Evolutionary conservation across 345 rosid genomes (phyloP), one percentile per base, ranked within the genome.

Genomic region (Ceriops decandra): DNA sequence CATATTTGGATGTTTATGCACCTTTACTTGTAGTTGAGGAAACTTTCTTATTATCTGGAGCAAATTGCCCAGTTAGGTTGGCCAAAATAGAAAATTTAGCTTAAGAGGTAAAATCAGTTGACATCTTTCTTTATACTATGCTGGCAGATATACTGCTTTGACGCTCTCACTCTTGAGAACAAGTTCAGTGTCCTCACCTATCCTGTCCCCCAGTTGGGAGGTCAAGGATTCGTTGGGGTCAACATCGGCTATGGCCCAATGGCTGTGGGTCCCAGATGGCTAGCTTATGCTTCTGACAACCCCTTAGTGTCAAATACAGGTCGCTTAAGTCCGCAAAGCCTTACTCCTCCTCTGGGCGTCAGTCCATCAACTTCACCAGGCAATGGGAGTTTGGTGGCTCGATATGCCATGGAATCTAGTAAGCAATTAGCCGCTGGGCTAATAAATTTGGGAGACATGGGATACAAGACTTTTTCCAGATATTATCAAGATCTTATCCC

Each of bases 301-400:
- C 97, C 97, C 10, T 78, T 91, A 75, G 79, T 86, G 22, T 87
- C 92, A 58, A 88, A 74, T 76, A 75, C 85, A 56, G 97, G 96
- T 67, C 93, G 98, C 66, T 73, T 95, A 69, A 91, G 99, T 80
- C 99, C 98, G 47, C 96, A 95, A 77, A 88, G 89, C 72, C 90
- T 91, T 76, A 90, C 95, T 65, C 93, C 96, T 80, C 82, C 89
- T 71, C 90, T 97, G 47, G 92, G 92, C 38, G 88, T 95, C 60
- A 95, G 99, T 76, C 98, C 99, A 66, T 91, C 99, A 62, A 90
- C 98, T 31, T 92, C 99, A 10, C 99, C 99, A 1, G 82, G 97
- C 77, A 81, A 73, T 53, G 93, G 99, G 38, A 91, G 74, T 73
- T 79, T 91, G 76, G 81, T 95, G 85, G 99, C 98, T 38, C 86